Base-by-base conservation (phyloP, 2,329 filamentous ascomycete species). In the Colletotrichum zoysiae region DNA sequence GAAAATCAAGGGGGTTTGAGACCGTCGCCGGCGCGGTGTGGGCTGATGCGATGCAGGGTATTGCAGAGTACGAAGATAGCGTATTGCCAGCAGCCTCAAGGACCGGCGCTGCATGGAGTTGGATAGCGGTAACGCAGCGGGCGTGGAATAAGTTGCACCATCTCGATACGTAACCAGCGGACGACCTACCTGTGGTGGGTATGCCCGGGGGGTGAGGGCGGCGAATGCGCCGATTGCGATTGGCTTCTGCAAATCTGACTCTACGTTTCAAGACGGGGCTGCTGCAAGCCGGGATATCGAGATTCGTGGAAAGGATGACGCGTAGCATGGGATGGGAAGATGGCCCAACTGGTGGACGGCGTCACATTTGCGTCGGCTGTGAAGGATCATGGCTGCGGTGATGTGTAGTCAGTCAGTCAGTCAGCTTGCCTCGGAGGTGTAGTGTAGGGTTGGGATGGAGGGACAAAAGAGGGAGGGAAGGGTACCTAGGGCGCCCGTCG, bases 201-300 rank as follows among this genome's bases (percentile, higher is more conserved):
- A 42, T 46, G n/a, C 23, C 33, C 20, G 23, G 46, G 42, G 6
- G 42, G 18, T 14, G 40, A 9, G 9, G 53, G 58, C 38, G 14
- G 35, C 33, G 59, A 40, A 51, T 70, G 65, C 55, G 51, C 30
- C 44, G 42, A 58, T 70, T 62, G 67, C 70, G 70, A 73, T 73
- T 73, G 67, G 70, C 55, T 61, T 23, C 8, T 67, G 50, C 30
- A 50, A 63, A 61, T 58, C 67, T 62, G 50, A 56, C 61, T 73
- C 70, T 35, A 67, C 57, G 70, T 73, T 73, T 73, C 70, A 71
- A 72, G 67, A 67, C 42, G 50, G 62, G 67, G 70, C 26, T 57
- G 67, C 56, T 67, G 70, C 67, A 71, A 62, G 67, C 61, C 55
- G 58, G 61, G 61, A 71, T 73, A 62, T 59, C 40, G 57, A 72